Evolutionary conservation across 2,329 filamentous ascomycete species (phyloP), one percentile per base, ranked within the genome.

Genomic region (Penicillium sp.): DNA sequence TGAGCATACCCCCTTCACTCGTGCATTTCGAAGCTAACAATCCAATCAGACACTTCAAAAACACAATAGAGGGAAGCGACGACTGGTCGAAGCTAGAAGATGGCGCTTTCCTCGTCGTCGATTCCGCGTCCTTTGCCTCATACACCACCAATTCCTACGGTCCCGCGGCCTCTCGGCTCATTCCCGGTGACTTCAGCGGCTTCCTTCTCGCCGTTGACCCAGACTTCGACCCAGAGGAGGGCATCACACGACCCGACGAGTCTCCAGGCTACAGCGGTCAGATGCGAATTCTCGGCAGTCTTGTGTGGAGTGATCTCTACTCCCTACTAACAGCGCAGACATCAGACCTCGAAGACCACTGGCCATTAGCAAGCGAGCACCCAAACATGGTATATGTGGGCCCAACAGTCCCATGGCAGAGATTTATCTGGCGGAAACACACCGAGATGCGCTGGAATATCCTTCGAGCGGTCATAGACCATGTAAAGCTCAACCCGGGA

Each of bases 261-360:
- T 63, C 58, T 1, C 65, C 65, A 1, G 59, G 55, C 2, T 73
- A 65, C 23, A 44, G 39, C 6, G 69, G 69, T 9, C 59, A 65
- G 21, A 64, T 73, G 62, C 68, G 68, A 9, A 65, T 73, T 23
- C 60, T 68, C 13, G 68, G 68, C 19, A 70, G 62, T 25, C 56
- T 73, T 5, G 48, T 73, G 12, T 73, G 70, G 68, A 61, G 65
- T 15, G 70, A 73, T 41, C 44, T 73, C 1, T 70, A 62, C 38
- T 64, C 68, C 1, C 43, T 64, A 45, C 39, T 65, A 0, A 23
- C 49, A 9, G 49, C 64, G 13, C 60, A 68, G 41, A 50, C 59
- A 2, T 53, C 55, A 10, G 12, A 29, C 6, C 42, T 70, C 4
- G 57, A 61, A 47, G 62, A 68, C 19, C 25, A 70, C 38, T 73